Conservation (phyloP, 139 green algal species). For the Chlamydomonas urium region DNA sequence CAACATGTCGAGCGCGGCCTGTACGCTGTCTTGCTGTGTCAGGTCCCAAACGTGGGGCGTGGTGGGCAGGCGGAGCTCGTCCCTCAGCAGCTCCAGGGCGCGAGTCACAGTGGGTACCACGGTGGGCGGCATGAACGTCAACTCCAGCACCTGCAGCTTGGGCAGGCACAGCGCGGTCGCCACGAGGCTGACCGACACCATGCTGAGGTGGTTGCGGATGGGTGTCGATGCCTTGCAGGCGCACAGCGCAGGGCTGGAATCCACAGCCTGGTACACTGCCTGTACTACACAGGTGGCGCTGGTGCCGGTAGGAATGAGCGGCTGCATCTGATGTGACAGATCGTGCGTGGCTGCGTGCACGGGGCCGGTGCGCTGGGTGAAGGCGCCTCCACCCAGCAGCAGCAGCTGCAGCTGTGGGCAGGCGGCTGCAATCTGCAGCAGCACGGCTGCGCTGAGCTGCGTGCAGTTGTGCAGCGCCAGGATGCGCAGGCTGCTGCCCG, state of each 20-base stretch:
- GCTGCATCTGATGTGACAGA: neutral
- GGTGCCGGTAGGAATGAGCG: neutral
- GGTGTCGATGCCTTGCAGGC: neutral
- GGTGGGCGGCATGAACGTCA: constrained; percentile 56
- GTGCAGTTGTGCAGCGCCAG: constrained; percentile 60
- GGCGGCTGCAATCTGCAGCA: constrained; percentile 31
- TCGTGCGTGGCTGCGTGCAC: neutral
- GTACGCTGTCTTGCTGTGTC: neutral
- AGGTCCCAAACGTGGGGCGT: constrained; percentile 30
- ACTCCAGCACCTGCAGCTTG: constrained; percentile 49
- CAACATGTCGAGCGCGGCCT: too few relatives aligned
- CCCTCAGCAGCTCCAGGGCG: neutral
- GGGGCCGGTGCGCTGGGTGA: neutral
- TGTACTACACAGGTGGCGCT: too few relatives aligned
- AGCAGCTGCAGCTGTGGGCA: constrained; percentile 55
- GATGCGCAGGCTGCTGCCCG: constrained; percentile 21
- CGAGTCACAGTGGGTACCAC: neutral
- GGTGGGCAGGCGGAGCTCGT: neutral
- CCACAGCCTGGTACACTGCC: neutral
- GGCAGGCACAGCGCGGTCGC: constrained; percentile 32
- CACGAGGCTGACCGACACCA: neutral
- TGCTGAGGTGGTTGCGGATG: neutral
- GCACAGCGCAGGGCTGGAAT: neutral
- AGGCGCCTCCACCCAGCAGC: constrained; percentile 46
- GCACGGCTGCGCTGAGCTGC: constrained; percentile 15